These are phyloP conservation scores for Lactifluus rugatus DNA, from an alignment of 768 basidiomycete species.

Conservation along the genomic window DNA sequence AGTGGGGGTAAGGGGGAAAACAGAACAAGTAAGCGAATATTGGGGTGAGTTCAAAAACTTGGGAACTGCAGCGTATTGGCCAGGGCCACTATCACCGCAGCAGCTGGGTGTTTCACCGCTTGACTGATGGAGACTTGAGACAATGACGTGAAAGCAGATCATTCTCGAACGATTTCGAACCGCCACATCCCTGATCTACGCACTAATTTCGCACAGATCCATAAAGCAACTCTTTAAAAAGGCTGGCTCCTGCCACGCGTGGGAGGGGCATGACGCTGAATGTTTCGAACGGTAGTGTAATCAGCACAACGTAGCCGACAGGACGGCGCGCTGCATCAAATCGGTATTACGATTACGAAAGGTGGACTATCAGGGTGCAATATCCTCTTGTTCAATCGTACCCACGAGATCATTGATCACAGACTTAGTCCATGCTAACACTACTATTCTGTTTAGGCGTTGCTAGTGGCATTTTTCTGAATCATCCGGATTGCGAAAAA, in stretches of 20 bases:
- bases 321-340: not conserved
- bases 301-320: not conserved
- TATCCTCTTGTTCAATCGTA: not conserved
- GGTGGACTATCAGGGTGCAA: not conserved
- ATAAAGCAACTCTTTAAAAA: not conserved
- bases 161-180: slow-evolving; percentile 3
- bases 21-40: not conserved
- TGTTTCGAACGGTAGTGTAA: not conserved
- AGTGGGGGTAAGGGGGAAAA: not conserved
- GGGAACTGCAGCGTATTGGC: not conserved
- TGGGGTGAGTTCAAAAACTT: not conserved
- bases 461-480: too few relatives aligned
- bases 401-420: not conserved
- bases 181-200: slow-evolving; percentile 2
- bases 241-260: not conserved
- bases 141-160: not conserved
- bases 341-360: not conserved
- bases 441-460: not conserved
- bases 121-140: not conserved
- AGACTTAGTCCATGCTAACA: not conserved
- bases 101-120: not conserved
- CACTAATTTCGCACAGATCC: not conserved
- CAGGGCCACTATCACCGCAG: not conserved
- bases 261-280: not conserved
- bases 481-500: not conserved